Conservation (phyloP, 1,284 basidiomycete species). For the Abortiporus biennis region DNA sequence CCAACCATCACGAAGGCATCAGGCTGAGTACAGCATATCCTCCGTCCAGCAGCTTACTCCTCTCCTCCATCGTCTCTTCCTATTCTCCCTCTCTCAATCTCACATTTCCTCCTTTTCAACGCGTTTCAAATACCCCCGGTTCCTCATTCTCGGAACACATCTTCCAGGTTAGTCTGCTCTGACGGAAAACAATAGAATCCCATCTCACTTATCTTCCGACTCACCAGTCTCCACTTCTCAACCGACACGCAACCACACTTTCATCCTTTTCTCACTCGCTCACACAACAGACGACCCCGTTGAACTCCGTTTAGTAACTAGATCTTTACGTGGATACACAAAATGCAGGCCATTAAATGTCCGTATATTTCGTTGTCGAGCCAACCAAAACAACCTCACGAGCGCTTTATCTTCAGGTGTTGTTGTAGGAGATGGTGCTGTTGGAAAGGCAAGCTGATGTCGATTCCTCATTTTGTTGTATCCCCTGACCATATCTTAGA, state of each 20-base stretch:
- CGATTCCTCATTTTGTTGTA: conserved; percentile 3
- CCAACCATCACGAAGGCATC: no score
- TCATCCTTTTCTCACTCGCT: neutral
- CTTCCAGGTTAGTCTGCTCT: no score
- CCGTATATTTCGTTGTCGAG: conserved; percentile 12
- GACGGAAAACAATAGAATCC: neutral
- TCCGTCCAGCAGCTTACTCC: conserved; percentile 21
- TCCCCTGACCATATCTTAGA: conserved; percentile 44
- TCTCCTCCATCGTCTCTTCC: conserved; percentile 15
- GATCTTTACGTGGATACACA: conserved; percentile 19
- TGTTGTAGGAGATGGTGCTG: conserved; percentile 98
- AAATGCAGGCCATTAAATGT: conserved; percentile 39
- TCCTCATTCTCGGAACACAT: no score
- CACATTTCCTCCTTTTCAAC: no score
- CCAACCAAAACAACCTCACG: conserved; percentile 6
- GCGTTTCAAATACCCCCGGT: no score
- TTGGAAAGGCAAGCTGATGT: conserved; percentile 79
- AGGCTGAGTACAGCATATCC: no score
- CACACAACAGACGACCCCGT: neutral
- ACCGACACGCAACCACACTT: neutral
- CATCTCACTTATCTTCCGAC: conserved; percentile 1
- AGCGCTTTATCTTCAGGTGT: conserved; percentile 68
- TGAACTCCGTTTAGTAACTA: conserved; percentile 10
- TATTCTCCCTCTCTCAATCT: conserved; percentile 18
- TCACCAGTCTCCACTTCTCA: neutral